Base-by-base conservation (phyloP, 441 rosid genomes). In the Daphne laureola region DNA sequence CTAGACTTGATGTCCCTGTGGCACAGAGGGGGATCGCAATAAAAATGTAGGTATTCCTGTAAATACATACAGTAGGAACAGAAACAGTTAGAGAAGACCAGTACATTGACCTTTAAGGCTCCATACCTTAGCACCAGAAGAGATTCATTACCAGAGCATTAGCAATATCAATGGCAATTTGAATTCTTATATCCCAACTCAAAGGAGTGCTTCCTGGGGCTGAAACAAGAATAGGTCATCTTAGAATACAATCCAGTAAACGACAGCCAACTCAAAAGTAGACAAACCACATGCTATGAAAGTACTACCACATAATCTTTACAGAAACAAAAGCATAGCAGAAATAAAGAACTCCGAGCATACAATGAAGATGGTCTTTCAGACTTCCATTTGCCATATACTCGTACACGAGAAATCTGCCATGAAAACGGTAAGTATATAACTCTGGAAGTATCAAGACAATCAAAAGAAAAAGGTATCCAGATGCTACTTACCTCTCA, bases 41-140 rank as follows among this genome's bases (percentile, higher is more conserved):
- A 93, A 61, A 76, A 93, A 69, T 89, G 97, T 70, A 93, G 97
- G 73, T 93, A 89, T 62, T 93, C 97, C 98, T 93, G 82, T 77
- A 71, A 46, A 46, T 41, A 53, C 61, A 45, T 70, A 57, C 56
- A 63, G 43, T 41, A 41, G 57, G 53, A 14, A 62, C 60, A 48
- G 66, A 73, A 57, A 47, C 49, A 63, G 59, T 65, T 51, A 47
- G 53, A 49, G 57, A 35, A 23, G 63, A 54, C 14, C 14, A 52
- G 36, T 38, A 16, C 43, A 48, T 57, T 31, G 11, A 31, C 11
- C 38, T 31, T 9, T 31, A 31, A 64, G 53, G 53, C 55, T 50
- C 57, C 55, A 43, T 49, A 59, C 57, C 53, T 16, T 61, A 40
- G 26, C 26, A 57, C 25, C 17, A 27, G 59, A 16, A 14, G 16